Evolutionary conservation across 2,329 filamentous ascomycete genomes (phyloP), one percentile per base, ranked within the genome.

Genomic region (Trichoderma endophyticum): DNA sequence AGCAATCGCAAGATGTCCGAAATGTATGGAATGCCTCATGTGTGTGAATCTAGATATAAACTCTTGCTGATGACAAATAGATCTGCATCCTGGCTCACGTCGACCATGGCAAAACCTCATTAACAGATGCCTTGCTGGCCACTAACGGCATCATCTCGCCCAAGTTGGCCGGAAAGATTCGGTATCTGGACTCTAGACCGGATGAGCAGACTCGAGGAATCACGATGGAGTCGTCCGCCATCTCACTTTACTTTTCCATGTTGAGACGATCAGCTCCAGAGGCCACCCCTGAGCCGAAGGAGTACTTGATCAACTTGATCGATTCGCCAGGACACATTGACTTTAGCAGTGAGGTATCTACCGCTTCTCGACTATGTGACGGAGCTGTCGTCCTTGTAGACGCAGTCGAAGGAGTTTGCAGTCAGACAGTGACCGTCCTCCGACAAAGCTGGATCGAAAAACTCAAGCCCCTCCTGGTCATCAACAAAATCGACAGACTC

Each of bases 141-240:
- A 98, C 96, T 75, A 99, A 99, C 88, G 96, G 96, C 84, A 98
- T 99, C 84, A 99, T 99, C 79, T 98, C 96, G 34, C 93, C 95
- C 71, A 98, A 98, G 81, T 87, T 98, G 79, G 96, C 96, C 71
- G 96, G 96, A 81, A 98, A 98, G 86, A 97, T 99, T 82, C 92
- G 96, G 76, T 99, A 98, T 79, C 90, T 99, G 72, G 96, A 99
- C 83, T 98, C 96, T 26, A 88, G 96, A 57, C 95, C 95, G 1
- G 96, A 99, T 82, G 96, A 99, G 82, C 96, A 99, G 83, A 88
- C 93, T 18, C 92, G 96, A 75, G 96, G 96, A 71, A 99, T 99
- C 79, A 99, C 96, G n/a, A 99, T 99, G 96, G 96, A 99, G 82
- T 98, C 96, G 0, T 98, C 95, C 6, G 96, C 96, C 74, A 99